phyloP scores from a whole-genome alignment of 2,329 filamentous ascomycete species.

The Rutstroemia sp. region DNA sequence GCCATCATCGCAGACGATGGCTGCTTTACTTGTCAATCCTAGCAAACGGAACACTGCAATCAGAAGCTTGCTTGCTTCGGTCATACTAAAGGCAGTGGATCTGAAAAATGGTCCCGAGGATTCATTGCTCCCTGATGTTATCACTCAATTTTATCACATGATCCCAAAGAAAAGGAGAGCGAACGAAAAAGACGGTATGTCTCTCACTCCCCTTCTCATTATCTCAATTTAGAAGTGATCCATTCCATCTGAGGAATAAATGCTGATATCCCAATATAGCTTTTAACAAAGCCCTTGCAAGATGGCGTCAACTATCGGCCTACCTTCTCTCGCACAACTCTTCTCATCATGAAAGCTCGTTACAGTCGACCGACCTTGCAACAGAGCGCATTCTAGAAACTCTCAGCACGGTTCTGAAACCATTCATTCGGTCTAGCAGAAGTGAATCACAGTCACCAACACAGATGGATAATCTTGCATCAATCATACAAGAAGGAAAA shows the following conservation, averaged over 20 bases:
- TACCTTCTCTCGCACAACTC: background rate
- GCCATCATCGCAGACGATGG: background rate
- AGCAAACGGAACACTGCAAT: background rate
- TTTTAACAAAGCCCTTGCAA: background rate
- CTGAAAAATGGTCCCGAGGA: background rate
- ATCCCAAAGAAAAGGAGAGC: background rate
- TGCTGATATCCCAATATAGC: background rate
- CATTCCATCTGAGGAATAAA: background rate
- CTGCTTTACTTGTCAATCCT: background rate
- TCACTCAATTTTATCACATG: background rate
- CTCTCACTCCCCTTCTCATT: background rate
- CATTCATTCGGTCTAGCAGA: background rate
- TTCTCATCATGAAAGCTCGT: background rate
- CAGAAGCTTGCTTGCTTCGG: background rate
- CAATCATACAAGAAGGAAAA: constrained; percentile 4
- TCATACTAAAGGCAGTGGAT: background rate
- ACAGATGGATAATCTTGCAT: constrained; percentile 3
- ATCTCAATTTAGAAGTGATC: no score
- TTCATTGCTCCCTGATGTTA: constrained; percentile 2
- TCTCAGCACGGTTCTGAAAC: background rate
- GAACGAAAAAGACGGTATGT: background rate
- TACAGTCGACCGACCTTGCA: no score
- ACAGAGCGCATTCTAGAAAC: background rate
- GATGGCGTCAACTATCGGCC: background rate
- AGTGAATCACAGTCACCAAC: background rate